Percentiles rank a stretch among this genome's conserved stretches.
These are phyloP conservation scores for Lepidium sativum DNA, from an alignment of 345 rosid species.

Conservation along the genomic window DNA sequence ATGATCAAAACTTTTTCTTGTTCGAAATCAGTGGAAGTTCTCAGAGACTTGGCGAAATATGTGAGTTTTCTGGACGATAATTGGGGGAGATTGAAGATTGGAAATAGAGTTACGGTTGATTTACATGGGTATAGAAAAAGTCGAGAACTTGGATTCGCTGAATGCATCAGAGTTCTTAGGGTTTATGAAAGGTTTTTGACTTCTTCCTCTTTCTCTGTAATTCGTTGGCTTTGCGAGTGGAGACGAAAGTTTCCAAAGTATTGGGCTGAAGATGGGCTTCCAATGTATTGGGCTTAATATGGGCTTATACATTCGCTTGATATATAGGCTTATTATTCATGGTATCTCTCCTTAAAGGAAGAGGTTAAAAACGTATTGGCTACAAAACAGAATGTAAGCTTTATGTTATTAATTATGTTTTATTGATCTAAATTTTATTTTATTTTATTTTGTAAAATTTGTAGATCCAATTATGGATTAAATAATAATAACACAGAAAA, in stretches of 20 bases:
- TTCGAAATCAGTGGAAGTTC: conserved; percentile 10
- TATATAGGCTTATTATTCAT: too few relatives aligned
- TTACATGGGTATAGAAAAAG: conserved; percentile 12
- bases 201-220: not conserved
- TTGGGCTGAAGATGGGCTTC: not conserved
- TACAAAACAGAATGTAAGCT: too few relatives aligned
- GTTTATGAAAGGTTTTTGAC: not conserved
- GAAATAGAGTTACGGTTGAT: not conserved
- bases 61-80: not conserved
- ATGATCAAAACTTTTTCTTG: not conserved
- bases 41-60: not conserved
- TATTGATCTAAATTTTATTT: too few relatives aligned
- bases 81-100: not conserved
- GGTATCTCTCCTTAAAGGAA: too few relatives aligned
- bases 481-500: too few relatives aligned
- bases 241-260: not conserved
- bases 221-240: not conserved
- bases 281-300: too few relatives aligned
- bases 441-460: too few relatives aligned
- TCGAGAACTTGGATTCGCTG: conserved; percentile 4
- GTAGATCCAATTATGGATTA: too few relatives aligned
- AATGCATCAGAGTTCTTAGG: conserved; percentile 17
- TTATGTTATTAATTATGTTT: too few relatives aligned
- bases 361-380: too few relatives aligned
- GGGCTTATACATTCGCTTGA: too few relatives aligned